phyloP scores from a whole-genome alignment of 2,329 filamentous ascomycete species.

The Fusarium denticulatum region DNA sequence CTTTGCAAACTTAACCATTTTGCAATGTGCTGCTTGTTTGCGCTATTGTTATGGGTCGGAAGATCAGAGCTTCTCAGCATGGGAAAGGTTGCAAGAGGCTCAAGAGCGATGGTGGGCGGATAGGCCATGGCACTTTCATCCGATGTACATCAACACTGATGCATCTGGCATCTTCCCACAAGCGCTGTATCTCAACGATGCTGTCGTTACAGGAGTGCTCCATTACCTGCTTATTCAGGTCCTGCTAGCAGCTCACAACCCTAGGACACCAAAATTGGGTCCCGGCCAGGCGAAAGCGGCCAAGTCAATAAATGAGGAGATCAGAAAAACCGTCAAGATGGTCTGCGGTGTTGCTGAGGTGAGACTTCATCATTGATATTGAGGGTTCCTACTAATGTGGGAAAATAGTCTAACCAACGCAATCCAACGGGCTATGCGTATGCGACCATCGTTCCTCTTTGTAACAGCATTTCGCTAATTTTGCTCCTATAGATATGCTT shows the following conservation, averaged over 20 bases:
- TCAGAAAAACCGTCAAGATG: conserved; percentile 42
- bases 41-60: conserved; percentile 45
- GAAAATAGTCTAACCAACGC: conserved; percentile 35
- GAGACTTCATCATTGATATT: background rate
- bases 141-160: conserved; percentile 37
- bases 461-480: background rate
- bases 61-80: conserved; percentile 38
- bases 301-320: conserved; percentile 41
- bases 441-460: background rate
- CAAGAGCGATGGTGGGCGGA: conserved; percentile 45
- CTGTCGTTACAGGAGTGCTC: conserved; percentile 43
- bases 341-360: conserved; percentile 46
- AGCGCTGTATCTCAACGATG: conserved; percentile 42
- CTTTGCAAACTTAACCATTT: conserved; percentile 42
- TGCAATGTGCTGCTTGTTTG: conserved; percentile 43
- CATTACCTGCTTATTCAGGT: conserved; percentile 44
- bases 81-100: conserved; percentile 34
- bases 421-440: conserved; percentile 39
- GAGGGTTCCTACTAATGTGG: background rate
- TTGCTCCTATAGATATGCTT: conserved; percentile 35
- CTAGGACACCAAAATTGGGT: conserved; percentile 40
- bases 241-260: conserved; percentile 44
- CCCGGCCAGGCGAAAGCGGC: conserved; percentile 41
- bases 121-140: conserved; percentile 44
- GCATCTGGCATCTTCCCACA: conserved; percentile 31